Percentiles rank a stretch among this genome's conserved stretches.
phyloP scores from a whole-genome alignment of 805 yeast species.

The Metschnikowia drakensbergensis region DNA sequence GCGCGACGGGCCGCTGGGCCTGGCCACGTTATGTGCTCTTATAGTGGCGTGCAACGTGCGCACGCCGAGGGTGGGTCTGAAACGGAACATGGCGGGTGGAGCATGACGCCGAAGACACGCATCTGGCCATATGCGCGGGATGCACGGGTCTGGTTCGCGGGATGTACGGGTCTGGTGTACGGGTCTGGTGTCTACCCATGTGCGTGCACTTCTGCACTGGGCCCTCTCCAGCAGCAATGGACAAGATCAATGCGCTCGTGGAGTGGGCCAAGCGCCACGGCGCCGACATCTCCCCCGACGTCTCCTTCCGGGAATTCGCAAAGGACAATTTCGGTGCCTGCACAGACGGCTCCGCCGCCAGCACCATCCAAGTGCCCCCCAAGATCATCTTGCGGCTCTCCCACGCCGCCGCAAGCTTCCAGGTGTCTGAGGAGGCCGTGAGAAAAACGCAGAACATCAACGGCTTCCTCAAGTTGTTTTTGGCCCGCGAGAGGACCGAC shows the following conservation, averaged over 20 bases:
- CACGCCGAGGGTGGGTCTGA: neutral
- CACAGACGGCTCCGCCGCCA: constrained; percentile 9
- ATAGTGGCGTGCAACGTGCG: neutral
- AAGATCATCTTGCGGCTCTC: constrained; percentile 19
- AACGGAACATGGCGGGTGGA: neutral
- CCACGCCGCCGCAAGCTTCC: constrained; percentile 24
- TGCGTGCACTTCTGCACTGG: too few species aligned
- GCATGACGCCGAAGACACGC: too few species aligned
- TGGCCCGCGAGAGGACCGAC: constrained; percentile 29
- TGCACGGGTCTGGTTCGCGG: neutral
- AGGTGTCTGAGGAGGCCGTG: constrained; percentile 6
- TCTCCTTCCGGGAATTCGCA: constrained; percentile 23
- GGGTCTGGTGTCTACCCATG: neutral
- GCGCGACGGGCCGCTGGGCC: neutral
- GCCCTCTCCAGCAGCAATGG: neutral
- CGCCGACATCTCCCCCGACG: constrained; percentile 21
- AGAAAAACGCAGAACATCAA: constrained; percentile 23
- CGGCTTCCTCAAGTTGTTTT: constrained; percentile 32
- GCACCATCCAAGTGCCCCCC: constrained; percentile 11
- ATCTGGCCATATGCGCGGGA: neutral
- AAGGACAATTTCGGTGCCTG: constrained; percentile 27
- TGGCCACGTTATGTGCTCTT: neutral
- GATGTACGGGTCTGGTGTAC: neutral
- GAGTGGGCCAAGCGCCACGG: constrained; percentile 34
- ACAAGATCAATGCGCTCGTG: constrained; percentile 18